Percentiles rank a stretch among this genome's conserved stretches.
Evolutionary conservation across 495 filamentous ascomycete genomes (phyloP).

Genomic region (Endocarpon pusillum): DNA sequence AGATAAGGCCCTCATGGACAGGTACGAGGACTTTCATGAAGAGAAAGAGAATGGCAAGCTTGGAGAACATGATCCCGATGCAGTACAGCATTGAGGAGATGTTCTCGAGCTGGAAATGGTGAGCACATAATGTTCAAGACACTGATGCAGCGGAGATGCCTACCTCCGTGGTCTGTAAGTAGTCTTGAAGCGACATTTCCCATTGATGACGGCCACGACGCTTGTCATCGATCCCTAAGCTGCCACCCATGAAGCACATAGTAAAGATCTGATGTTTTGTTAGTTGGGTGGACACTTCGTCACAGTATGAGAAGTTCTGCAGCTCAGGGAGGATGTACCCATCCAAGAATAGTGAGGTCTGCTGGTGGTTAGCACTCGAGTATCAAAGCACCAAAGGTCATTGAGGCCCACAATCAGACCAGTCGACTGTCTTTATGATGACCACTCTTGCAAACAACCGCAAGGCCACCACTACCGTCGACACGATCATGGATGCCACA

Average conservation of each 20-base stretch:
- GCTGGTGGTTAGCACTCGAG: slow-evolving; percentile 2
- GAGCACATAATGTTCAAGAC: too few species aligned
- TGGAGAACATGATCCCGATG: not conserved
- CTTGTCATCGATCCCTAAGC: not conserved
- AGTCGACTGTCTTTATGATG: not conserved
- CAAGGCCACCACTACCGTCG: not conserved
- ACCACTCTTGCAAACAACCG: not conserved
- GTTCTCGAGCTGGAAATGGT: not conserved
- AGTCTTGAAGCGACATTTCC: not conserved
- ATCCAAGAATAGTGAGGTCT: not conserved
- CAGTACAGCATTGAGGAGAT: not conserved
- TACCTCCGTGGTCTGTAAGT: too few species aligned
- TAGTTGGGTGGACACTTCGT: not conserved
- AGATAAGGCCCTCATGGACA: slow-evolving; percentile 1
- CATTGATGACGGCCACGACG: slow-evolving; percentile 1
- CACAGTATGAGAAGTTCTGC: not conserved
- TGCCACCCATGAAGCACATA: not conserved
- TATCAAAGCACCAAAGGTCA: slow-evolving; percentile 3
- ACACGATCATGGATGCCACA: not conserved
- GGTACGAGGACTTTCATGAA: not conserved
- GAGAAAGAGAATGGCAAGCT: not conserved
- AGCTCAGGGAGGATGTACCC: not conserved
- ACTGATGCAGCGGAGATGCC: too few species aligned
- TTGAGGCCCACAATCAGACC: slow-evolving; percentile 4
- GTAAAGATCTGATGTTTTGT: not conserved